Base-by-base conservation (phyloP, 257 asterid species). In the Fraxinus anomala region DNA sequence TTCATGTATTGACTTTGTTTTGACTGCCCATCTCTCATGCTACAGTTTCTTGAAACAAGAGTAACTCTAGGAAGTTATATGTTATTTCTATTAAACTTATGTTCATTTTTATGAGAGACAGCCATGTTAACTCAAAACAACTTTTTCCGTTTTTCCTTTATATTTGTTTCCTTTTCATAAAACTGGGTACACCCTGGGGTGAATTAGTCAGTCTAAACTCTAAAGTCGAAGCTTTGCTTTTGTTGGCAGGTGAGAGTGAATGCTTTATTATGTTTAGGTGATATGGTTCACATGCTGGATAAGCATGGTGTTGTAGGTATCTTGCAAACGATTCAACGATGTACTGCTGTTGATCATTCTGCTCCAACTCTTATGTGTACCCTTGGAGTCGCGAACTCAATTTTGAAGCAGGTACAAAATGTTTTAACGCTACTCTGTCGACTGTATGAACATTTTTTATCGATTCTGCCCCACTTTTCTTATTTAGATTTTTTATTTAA, bases 321-420 rank as follows among this genome's bases (percentile, higher is more conserved):
- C 77, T 80, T 93, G 87, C 98, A 93, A 79, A 93, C 99, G 34
- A 86, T 96, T 80, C 97, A 96, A 77, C 88, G 96, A 42, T 96
- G 99, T 85, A 92, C 97, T 34, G 92, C 97, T 67, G 99, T 96
- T 82, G 99, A 96, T 82, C 98, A 87, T 87, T 93, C 99, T 86
- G 91, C 99, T 81, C 99, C 99, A 70, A 96, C 99, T 78, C 97
- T 96, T 37, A 96, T 96, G 99, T 93, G 98, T 83, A 96, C 98
- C 77, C 99, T 96, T 76, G 97, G 97, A 39, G 90, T 93, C 67
- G 98, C 97, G 70, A 96, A 96, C 84, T 88, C 97, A 76, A 85
- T 93, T 81, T 77, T 89, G 87, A 96, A 93, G 89, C 97, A 90
- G 99, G 99, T 96, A 75, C 75, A 77, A 59, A 30, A 21, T 76